phyloP scores from a whole-genome alignment of 257 asterid species.

The Catharanthus roseus region DNA sequence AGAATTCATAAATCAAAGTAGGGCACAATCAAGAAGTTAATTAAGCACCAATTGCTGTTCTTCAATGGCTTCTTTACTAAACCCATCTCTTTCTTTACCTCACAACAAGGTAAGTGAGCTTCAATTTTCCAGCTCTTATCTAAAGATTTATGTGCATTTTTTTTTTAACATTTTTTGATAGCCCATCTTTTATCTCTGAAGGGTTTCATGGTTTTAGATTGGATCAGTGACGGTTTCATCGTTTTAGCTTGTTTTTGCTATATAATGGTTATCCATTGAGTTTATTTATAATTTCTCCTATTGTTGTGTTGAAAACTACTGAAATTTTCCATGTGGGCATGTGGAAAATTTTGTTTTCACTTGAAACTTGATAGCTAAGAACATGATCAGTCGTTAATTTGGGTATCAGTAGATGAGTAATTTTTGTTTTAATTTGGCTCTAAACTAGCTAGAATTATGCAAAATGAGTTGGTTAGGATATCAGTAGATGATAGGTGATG shows the following conservation, averaged over 20 bases:
- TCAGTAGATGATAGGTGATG: background rate
- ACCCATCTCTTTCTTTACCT: constrained; percentile 41
- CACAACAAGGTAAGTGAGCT: constrained; percentile 38
- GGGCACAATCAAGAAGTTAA: background rate
- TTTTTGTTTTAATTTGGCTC: background rate
- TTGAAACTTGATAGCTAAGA: background rate
- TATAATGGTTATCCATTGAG: background rate
- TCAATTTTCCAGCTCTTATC: background rate
- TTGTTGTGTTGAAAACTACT: background rate
- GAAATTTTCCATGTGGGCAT: background rate
- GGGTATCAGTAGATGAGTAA: background rate
- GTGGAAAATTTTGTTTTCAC: background rate
- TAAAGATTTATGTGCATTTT: background rate
- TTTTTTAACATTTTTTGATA: background rate
- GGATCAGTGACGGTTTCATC: background rate
- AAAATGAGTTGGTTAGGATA: background rate
- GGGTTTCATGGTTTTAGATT: background rate
- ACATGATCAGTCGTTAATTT: background rate
- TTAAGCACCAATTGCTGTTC: background rate
- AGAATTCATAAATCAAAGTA: background rate
- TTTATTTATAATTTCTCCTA: background rate
- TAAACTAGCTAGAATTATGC: background rate
- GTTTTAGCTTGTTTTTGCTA: background rate
- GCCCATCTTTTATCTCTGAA: background rate
- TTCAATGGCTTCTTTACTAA: constrained; percentile 59